Evolutionary conservation across 139 green algal genomes (phyloP).

Genomic region (Picochlorum sp.): DNA sequence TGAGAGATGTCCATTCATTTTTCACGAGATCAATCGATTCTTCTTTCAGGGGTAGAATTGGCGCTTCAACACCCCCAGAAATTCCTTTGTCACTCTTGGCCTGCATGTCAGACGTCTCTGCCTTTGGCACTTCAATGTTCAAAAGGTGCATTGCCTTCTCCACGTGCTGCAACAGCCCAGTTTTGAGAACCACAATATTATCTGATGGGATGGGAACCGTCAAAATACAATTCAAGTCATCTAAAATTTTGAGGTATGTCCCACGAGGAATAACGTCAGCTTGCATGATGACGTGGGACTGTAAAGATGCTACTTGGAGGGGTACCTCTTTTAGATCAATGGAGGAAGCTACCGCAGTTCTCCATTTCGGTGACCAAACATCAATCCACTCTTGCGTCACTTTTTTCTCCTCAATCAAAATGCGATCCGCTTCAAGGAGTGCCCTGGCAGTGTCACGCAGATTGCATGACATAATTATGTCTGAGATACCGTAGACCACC

Average conservation of each 20-base stretch:
- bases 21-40: slow-evolving; percentile 10
- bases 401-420: slow-evolving; percentile 18
- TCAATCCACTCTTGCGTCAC: slow-evolving; percentile 31
- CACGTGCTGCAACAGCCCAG: slow-evolving; percentile 55
- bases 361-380: slow-evolving; percentile 40
- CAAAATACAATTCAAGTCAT: slow-evolving; percentile 45
- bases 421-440: slow-evolving; percentile 25
- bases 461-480: neutral
- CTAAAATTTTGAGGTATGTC: slow-evolving; percentile 41
- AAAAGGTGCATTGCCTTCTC: slow-evolving; percentile 39
- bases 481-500: slow-evolving; percentile 6
- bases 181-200: slow-evolving; percentile 46
- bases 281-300: slow-evolving; percentile 26
- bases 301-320: slow-evolving; percentile 48
- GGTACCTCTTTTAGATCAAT: slow-evolving; percentile 28
- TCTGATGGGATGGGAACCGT: slow-evolving; percentile 50
- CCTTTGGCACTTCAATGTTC: neutral
- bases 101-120: neutral
- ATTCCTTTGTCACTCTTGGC: too few species aligned
- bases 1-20: slow-evolving; percentile 25
- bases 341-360: slow-evolving; percentile 17
- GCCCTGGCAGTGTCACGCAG: slow-evolving; percentile 16
- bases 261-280: slow-evolving; percentile 35
- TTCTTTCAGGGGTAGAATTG: slow-evolving; percentile 5
- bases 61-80: neutral